A percentile compares a stretch with the other conserved stretches of the same genome.
Conservation (phyloP, 495 filamentous ascomycete genomes). For the Xylaria flabelliformis region DNA sequence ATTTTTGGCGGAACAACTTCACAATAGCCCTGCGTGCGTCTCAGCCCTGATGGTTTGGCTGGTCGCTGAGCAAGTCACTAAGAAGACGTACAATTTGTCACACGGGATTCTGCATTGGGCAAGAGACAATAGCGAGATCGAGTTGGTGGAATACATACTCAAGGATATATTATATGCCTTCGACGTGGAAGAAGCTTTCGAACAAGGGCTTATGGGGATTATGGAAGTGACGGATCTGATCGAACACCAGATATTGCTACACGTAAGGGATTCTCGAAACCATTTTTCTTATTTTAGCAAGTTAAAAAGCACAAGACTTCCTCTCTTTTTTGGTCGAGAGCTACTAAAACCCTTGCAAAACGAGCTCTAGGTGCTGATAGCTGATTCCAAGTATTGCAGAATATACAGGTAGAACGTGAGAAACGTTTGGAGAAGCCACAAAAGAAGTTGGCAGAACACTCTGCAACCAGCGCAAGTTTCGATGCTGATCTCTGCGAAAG, state of each 20-base stretch:
- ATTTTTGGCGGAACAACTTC: neutral
- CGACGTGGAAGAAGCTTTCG: constrained; percentile 16
- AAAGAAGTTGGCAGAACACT: constrained; percentile 35
- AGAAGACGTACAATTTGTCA: neutral
- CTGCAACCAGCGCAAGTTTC: neutral
- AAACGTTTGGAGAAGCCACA: constrained; percentile 30
- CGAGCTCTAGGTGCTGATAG: too few relatives aligned
- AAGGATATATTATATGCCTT: neutral
- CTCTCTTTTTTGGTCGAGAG: too few relatives aligned
- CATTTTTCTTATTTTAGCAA: too few relatives aligned
- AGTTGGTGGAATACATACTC: constrained; percentile 11
- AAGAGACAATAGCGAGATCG: neutral
- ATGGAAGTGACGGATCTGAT: constrained; percentile 28
- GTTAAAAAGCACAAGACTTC: too few relatives aligned
- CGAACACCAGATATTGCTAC: constrained; percentile 42
- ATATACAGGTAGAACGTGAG: constrained; percentile 18
- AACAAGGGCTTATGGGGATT: constrained; percentile 16
- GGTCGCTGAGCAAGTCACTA: neutral
- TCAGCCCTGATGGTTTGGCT: neutral
- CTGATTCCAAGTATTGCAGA: constrained; percentile 35
- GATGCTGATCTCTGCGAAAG: constrained; percentile 4
- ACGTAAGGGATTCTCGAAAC: constrained; percentile 42
- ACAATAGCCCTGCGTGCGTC: neutral
- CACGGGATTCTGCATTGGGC: neutral
- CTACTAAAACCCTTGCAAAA: too few relatives aligned